Base-by-base conservation (phyloP, 805 yeast species). In the Yarrowia deformans region DNA sequence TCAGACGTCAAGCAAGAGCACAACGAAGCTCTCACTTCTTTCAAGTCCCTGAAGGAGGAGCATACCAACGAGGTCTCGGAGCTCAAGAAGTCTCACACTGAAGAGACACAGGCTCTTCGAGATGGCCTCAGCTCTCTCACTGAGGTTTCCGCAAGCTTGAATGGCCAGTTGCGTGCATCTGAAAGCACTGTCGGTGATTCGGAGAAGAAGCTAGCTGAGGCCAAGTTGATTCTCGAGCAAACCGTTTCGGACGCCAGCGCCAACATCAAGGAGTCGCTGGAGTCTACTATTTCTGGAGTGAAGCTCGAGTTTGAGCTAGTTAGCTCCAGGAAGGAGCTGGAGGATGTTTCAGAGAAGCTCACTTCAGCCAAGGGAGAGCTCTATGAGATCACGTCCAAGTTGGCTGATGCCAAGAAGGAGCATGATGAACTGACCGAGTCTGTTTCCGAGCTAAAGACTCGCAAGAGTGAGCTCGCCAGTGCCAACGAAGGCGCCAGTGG, bases 401-500 rank as follows among this genome's bases (percentile, higher is more conserved):
- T 46, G 23, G 45, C 32, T 2, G 68, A 35, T 1, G 56, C 55
- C 2, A 48, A 23, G 39, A 18, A 19, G 29, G 68, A 63, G 56
- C 56, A 48, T 14, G 14, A 4, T 9, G 55, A 61, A 37, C 68
- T 63, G 10, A 16, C 55, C 2, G 39, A 49, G 32, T 8, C 43
- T 29, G 46, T 49, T 14, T 10, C 35, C 2, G 55, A 35, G 34
- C 67, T 61, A 7, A 7, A 45, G 43, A n/a, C 48, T 12, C 55
- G 56, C 10, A 35, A 48, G 50, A 14, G 34, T 4, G 23, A 46
- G 46, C 46, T 63, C 8, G 2, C 35, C 29, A 37, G 19, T 23
- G 68, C 56, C 23, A 63, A 63, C 48, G 46, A 48, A 4, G 55
- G 55, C 10, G 56, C 56, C n/a, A 48, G 32, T 35, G 68, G 48